Conservation (phyloP, 768 basidiomycete species). For the Chlorophyllum brunneum region DNA sequence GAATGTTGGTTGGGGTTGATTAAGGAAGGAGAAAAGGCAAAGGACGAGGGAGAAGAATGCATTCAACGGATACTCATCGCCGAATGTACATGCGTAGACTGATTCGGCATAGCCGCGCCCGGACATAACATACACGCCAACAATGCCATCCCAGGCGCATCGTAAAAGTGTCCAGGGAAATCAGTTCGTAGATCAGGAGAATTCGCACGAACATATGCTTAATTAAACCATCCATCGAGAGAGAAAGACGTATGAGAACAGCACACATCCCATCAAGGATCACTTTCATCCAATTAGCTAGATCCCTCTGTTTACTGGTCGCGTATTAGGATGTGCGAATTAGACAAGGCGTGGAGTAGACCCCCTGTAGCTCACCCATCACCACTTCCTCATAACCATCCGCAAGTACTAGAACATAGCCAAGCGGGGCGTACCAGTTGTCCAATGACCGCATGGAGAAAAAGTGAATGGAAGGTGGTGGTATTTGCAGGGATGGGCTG, state of each 20-base stretch:
- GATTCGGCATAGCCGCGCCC: conserved; percentile 49
- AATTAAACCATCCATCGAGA: conserved; percentile 9
- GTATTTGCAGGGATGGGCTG: conserved; percentile 26
- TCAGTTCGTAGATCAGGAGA: conserved; percentile 52
- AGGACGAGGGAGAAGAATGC: conserved; percentile 22
- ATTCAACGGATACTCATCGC: conserved; percentile 58
- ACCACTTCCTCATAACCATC: conserved; percentile 35
- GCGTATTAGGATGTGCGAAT: conserved; percentile 62
- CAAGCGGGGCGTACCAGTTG: conserved; percentile 53
- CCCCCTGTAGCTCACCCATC: conserved; percentile 91
- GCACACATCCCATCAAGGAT: conserved; percentile 72
- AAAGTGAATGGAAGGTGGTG: conserved; percentile 39
- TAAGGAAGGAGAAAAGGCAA: background rate
- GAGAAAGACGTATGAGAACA: conserved; percentile 42
- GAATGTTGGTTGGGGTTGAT: background rate
- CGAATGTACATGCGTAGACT: conserved; percentile 45
- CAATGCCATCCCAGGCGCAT: conserved; percentile 75
- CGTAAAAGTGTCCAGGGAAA: conserved; percentile 53
- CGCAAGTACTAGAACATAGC: background rate
- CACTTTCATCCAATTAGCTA: conserved; percentile 64
- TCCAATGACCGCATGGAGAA: conserved; percentile 75
- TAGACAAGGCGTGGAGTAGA: conserved; percentile 77
- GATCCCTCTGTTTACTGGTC: conserved; percentile 47
- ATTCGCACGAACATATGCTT: conserved; percentile 50
- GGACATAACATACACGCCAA: conserved; percentile 77